Percentiles rank a stretch among this genome's conserved stretches.
Evolutionary conservation across 2,329 filamentous ascomycete genomes (phyloP).

Genomic region (Phyllosticta citriasiana): DNA sequence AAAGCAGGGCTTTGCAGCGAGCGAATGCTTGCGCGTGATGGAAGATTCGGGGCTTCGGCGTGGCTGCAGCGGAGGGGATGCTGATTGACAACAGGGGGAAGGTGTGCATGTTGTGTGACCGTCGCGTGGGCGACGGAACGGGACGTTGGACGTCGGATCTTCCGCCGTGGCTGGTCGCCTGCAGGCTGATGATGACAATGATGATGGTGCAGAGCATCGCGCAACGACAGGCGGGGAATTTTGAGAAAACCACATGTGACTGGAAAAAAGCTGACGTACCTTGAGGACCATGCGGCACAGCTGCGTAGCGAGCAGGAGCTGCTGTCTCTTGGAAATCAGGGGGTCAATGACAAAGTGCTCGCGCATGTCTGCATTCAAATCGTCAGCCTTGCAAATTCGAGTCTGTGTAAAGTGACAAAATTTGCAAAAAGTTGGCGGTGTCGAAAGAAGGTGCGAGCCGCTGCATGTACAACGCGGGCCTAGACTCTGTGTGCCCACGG

Average conservation of each 20-base stretch:
- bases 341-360: constrained; percentile 97
- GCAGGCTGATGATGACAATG: background rate
- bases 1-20: background rate
- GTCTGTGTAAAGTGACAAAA: background rate
- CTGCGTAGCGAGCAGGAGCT: constrained; percentile 91
- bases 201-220: background rate
- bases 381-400: constrained; percentile 1
- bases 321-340: constrained; percentile 94
- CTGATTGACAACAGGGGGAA: background rate
- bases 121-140: constrained; percentile 2
- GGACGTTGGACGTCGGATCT: background rate
- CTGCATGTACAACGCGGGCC: constrained; percentile 8
- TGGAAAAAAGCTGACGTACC: constrained; percentile 36
- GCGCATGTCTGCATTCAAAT: constrained; percentile 63
- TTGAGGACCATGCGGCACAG: constrained; percentile 97
- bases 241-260: background rate
- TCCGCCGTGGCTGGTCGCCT: background rate
- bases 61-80: constrained; percentile 4
- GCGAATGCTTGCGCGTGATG: background rate
- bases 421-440: background rate
- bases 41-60: background rate
- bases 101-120: constrained; percentile 4
- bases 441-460: constrained; percentile 11
- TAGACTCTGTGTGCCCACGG: constrained; percentile 6
- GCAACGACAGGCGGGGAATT: background rate